These are phyloP conservation scores for Syzygium syzygioides DNA, from an alignment of 441 rosid genomes.

Conservation along the genomic window DNA sequence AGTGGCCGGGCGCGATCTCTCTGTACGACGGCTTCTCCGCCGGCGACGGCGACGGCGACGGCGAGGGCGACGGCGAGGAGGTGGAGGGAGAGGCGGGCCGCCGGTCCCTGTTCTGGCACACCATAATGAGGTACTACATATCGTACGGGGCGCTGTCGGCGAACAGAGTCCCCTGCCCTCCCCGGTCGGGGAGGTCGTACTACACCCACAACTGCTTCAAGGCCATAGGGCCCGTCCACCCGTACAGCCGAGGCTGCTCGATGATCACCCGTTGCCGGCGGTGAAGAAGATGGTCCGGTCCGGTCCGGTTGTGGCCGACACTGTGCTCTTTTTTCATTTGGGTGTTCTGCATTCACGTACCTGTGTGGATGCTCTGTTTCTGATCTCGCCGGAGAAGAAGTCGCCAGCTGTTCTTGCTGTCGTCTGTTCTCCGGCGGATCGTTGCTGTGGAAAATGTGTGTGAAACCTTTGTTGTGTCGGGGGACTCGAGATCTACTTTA, in stretches of 20 bases:
- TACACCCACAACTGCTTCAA: constrained; percentile 76
- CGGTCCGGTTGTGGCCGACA: neutral
- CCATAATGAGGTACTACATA: constrained; percentile 50
- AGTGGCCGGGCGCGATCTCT: constrained; percentile 50
- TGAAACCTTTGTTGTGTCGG: neutral
- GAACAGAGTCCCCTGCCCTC: constrained; percentile 79
- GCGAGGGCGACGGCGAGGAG: neutral
- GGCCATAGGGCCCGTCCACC: constrained; percentile 58
- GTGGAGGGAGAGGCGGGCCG: constrained; percentile 23
- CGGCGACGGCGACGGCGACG: neutral
- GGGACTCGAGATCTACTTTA: neutral
- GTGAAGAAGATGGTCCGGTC: constrained; percentile 10
- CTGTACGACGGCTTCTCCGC: constrained; percentile 14
- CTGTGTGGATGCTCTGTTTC: neutral
- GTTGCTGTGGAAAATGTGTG: neutral
- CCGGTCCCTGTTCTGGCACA: constrained; percentile 65
- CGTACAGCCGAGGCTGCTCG: constrained; percentile 74
- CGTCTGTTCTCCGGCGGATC: neutral
- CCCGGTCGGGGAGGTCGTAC: constrained; percentile 89
- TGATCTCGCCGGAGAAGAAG: neutral
- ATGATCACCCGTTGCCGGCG: constrained; percentile 73
- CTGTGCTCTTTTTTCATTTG: neutral
- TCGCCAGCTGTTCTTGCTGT: neutral
- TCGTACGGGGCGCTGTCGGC: constrained; percentile 91
- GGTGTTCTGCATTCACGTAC: neutral